Evolutionary conservation across 2,329 filamentous ascomycete species (phyloP).

Genomic region (Epichloe amarillans): DNA sequence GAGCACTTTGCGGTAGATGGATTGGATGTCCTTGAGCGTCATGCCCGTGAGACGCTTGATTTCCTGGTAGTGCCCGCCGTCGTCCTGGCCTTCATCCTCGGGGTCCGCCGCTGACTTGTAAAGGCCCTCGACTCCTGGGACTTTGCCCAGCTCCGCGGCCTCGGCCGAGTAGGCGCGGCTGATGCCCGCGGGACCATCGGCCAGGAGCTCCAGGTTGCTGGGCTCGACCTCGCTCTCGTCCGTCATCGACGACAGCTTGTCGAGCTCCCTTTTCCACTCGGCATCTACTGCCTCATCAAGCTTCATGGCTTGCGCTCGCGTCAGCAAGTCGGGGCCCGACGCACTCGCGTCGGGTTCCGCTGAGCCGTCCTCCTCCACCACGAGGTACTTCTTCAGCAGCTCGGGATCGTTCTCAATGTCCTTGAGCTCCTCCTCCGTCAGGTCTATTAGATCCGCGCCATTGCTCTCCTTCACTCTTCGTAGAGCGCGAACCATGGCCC

Average conservation of each 20-base stretch:
- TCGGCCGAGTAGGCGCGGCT: conserved; percentile 27
- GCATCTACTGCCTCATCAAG: conserved; percentile 24
- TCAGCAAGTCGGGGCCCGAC: conserved; percentile 16
- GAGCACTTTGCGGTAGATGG: conserved; percentile 56
- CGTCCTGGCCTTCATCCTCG: conserved; percentile 37
- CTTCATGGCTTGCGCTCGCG: conserved; percentile 22
- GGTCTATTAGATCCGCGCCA: conserved; percentile 31
- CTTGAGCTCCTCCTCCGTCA: conserved; percentile 35
- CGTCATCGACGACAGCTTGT: conserved; percentile 18
- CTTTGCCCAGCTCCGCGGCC: conserved; percentile 36
- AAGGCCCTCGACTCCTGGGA: conserved; percentile 37
- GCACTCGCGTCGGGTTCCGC: conserved; percentile 12
- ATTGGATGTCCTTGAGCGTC: conserved; percentile 35
- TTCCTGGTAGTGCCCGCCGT: conserved; percentile 35
- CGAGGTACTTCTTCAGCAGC: conserved; percentile 24
- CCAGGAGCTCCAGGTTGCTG: conserved; percentile 22
- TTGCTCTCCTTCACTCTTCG: conserved; percentile 28
- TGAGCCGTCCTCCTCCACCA: conserved; percentile 17
- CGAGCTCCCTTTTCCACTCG: conserved; percentile 25
- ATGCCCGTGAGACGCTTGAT: conserved; percentile 43
- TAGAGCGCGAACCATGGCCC: conserved; percentile 28
- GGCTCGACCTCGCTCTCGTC: conserved; percentile 20
- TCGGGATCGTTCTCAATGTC: conserved; percentile 27
- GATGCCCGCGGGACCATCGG: conserved; percentile 22
- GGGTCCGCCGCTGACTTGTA: conserved; percentile 36